Conservation (phyloP, 2,329 filamentous ascomycete genomes). For the Aciculosporium take region DNA sequence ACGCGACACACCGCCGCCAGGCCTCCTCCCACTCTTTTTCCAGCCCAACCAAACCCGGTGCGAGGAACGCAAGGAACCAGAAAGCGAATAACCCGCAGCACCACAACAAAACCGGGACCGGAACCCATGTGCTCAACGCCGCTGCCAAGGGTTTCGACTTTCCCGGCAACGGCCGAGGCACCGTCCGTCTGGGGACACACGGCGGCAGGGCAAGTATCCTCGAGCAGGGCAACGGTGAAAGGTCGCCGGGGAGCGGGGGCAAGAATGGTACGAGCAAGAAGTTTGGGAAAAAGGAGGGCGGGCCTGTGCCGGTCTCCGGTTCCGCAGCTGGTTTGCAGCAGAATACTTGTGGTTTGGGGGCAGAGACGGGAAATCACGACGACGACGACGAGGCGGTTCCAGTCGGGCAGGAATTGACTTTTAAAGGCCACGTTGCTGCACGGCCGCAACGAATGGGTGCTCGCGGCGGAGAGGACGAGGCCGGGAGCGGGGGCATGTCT, state of each 20-base stretch:
- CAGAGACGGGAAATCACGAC: neutral
- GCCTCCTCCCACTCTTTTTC: neutral
- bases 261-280: neutral
- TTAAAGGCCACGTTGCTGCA: neutral
- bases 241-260: neutral
- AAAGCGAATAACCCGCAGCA: neutral
- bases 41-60: neutral
- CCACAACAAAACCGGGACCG: neutral
- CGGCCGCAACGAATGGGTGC: neutral
- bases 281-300: neutral
- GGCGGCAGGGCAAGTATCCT: neutral
- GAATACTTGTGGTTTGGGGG: neutral
- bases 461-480: neutral
- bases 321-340: neutral
- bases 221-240: neutral
- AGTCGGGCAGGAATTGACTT: neutral
- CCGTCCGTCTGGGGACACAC: neutral
- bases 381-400: neutral
- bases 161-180: constrained; percentile 1
- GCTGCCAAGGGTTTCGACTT: neutral
- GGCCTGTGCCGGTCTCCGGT: neutral
- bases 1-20: neutral
- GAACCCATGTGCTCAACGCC: neutral
- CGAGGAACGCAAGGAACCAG: neutral
- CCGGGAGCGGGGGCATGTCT: neutral